Evolutionary conservation across 192 early-diverging fungal species (phyloP), one percentile per base, ranked within the genome.

Genomic region (Mortierella claussenii): DNA sequence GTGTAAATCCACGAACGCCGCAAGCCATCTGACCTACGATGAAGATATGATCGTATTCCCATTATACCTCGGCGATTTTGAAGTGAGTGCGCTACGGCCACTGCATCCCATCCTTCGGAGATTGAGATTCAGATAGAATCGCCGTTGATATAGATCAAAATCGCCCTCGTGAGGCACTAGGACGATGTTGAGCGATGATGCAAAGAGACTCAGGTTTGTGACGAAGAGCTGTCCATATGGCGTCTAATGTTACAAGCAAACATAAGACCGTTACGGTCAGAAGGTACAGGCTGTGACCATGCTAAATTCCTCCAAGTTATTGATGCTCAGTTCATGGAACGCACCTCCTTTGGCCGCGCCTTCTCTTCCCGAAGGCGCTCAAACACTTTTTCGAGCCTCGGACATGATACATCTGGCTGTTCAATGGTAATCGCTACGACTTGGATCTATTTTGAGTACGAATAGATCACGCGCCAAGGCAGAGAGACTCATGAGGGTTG

Each of bases 101-200:
- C 79, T 81, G 58, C 85, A 86, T 56, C 81, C 81, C 43, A 78
- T 79, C 43, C 82, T 57, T 52, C 82, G 51, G 31, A 86, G 65
- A 27, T 86, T 84, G 51, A 86, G 80, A 37, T 86, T 86, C 13
- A 83, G 65, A 63, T 78, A 83, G 18, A 83, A 81, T 21, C 79
- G 79, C 17, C 60, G 69, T 31, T 81, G 65, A 54, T 74, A 82
- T 9, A 55, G 18, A 42, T 86, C 82, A 63, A 80, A 86, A 32
- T 86, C 82, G 12, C 85, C 85, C 30, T 80, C 65, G 2, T 53
- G 34, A 11, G 85, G 82, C 18, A 86, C 69, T 1, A 83, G 52
- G 3, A 86, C 82, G 59, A 82, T 83, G 55, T 86, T 83, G 36
- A 80, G 79, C 10, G 81, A 74, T 13, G 79, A 83, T 12, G 78